Evolutionary conservation across 1,139 yeast genomes (phyloP), one percentile per base, ranked within the genome.

Genomic region (Yarrowia galli): DNA sequence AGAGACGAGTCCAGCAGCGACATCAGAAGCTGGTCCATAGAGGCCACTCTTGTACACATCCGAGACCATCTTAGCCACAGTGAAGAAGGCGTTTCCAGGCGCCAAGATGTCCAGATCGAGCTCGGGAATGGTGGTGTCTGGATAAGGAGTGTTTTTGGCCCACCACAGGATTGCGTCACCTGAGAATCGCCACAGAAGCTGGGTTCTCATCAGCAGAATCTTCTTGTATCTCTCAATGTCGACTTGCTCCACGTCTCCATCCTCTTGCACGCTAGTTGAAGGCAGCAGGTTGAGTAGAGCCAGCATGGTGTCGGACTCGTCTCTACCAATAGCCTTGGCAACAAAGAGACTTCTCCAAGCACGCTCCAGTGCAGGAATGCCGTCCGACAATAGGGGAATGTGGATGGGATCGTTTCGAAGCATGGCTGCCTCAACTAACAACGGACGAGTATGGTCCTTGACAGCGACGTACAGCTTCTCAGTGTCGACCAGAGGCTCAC

Each of bases 321-420:
- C 64, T 58, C 64, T 10, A 1, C 51, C 51, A 2, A 58, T 42
- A 5, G 64, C 49, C 18, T 58, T 58, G 16, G 64, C 64, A 15
- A 58, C 64, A 20, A 58, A 58, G 9, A 58, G 51, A 58, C 51
- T 58, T 20, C 64, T 58, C 64, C 64, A 58, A 32, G 51, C 49
- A 3, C 28, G 40, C 10, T 58, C 64, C 28, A 58, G 32, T 20
- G 64, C 12, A 15, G 51, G 32, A 15, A 58, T 42, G 2, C 51
- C 51, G 20, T 42, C 64, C 8, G 51, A 20, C 10, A 58, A 18
- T 5, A 15, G n/a, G 1, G 49, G 64, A 22, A 58, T 20, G 15
- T 20, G 28, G 12, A 58, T 58, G 12, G 18, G 18, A 15, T 58
- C 64, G 16, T 58, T 58, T 9, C 64, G 18, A 10, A 58, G 20